These are phyloP conservation scores for Eutrema japonicum DNA, from an alignment of 345 rosid genomes.

Conservation along the genomic window DNA sequence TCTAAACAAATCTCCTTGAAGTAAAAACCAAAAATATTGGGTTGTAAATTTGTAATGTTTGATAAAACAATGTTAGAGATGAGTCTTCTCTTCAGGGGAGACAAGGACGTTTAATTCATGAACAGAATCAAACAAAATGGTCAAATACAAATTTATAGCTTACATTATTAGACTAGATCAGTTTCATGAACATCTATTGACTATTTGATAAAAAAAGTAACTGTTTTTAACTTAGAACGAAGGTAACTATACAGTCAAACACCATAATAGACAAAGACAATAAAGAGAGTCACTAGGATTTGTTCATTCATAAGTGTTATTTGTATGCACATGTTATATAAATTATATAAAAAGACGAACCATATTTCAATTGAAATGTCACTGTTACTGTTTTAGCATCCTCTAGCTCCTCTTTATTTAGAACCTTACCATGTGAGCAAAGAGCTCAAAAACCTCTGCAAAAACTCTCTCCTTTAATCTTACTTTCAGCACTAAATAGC, in stretches of 20 bases:
- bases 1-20: constrained; percentile 10
- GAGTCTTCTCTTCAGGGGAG: background rate
- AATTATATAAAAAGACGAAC: constrained; percentile 34
- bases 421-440: constrained; percentile 41
- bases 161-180: background rate
- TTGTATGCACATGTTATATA: constrained; percentile 40
- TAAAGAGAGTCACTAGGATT: constrained; percentile 28
- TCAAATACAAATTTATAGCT: constrained; percentile 3
- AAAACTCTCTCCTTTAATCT: constrained; percentile 6
- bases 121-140: constrained; percentile 21
- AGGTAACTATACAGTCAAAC: constrained; percentile 37
- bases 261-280: constrained; percentile 26
- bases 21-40: background rate
- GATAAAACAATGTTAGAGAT: background rate
- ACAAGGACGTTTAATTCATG: constrained; percentile 9
- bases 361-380: constrained; percentile 40
- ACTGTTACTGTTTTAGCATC: constrained; percentile 34
- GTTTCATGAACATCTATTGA: background rate
- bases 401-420: constrained; percentile 30
- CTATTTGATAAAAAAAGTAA: background rate
- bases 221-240: constrained; percentile 25
- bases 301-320: constrained; percentile 23
- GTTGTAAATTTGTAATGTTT: background rate
- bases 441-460: constrained; percentile 36
- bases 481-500: constrained; percentile 32